Evolutionary conservation across 257 asterid genomes (phyloP).

Genomic region (Petrea volubilis): DNA sequence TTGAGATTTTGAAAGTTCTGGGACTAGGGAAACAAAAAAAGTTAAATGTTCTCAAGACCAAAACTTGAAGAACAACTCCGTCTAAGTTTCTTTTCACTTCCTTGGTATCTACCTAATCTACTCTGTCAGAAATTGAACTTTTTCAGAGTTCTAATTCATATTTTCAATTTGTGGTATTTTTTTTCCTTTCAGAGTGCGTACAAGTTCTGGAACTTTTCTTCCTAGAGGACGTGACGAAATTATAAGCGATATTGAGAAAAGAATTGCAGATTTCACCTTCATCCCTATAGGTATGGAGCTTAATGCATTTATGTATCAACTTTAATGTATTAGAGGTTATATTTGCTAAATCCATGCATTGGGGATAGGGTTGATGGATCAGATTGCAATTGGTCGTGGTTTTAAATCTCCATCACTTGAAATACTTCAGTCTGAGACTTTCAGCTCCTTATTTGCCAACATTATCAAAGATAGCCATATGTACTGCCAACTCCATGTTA

Average conservation of each 20-base stretch:
- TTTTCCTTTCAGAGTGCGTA: slow-evolving; percentile 69
- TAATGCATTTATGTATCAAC: background rate
- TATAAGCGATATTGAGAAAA: slow-evolving; percentile 70
- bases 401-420: background rate
- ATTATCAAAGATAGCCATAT: background rate
- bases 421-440: background rate
- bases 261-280: slow-evolving; percentile 94
- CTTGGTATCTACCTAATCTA: too few relatives aligned
- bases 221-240: slow-evolving; percentile 82
- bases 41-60: background rate
- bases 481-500: background rate
- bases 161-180: background rate
- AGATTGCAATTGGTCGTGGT: background rate
- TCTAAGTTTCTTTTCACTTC: too few relatives aligned
- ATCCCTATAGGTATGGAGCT: slow-evolving; percentile 79
- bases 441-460: background rate
- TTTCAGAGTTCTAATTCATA: too few relatives aligned
- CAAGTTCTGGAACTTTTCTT: slow-evolving; percentile 98
- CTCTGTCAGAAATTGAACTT: slow-evolving; percentile 18
- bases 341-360: too few relatives aligned
- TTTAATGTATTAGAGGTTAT: background rate
- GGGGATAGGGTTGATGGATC: background rate
- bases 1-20: too few relatives aligned
- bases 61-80: background rate
- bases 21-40: too few relatives aligned